Base-by-base conservation (phyloP, 129 eudicot genomes). In the Tagetes erecta region DNA sequence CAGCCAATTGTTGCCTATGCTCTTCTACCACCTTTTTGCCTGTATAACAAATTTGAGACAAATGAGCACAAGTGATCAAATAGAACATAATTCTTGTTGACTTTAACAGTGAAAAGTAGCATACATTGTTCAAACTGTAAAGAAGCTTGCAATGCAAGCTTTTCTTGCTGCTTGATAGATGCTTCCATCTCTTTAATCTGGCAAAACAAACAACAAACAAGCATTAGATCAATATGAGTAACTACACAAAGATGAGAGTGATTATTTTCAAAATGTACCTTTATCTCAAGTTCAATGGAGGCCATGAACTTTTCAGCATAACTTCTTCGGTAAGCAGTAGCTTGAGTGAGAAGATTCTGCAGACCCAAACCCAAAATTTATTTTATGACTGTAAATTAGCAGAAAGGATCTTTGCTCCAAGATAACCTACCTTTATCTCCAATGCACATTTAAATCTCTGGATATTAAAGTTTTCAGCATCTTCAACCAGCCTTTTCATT, bases 111-210 rank as follows among this genome's bases (percentile, higher is more conserved):
- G 40, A 45, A 66, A 68, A 27, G 63, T 33, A 49, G 47, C 97
- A 79, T 86, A 91, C 99, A 85, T 3, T 84, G 38, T 41, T 94
- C 91, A 72, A 68, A 72, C 40, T 84, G 80, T 68, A 73, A 57
- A 33, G 93, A 75, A 73, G 96, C 97, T 85, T 90, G 93, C 80
- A 80, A 1, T 8, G 96, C 94, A 76, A 83, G 73, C 78, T 82
- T 90, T 46, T 90, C 96, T 76, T 94, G 96, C 64, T 90, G 88
- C 78, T 91, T 94, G 9, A 77, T 75, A 83, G 71, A 72, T 20
- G 81, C 70, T 84, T 94, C 97, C 92, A 87, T 81, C 70, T 91
- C 99, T 79, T 85, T 88, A 52, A 91, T 84, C 99, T 93, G 77
- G 58, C 82, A 44, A 49, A 49, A 37, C 30, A 65, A 8, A 51